Conservation (phyloP, 768 basidiomycete species). For the Tulasnella sp. region DNA sequence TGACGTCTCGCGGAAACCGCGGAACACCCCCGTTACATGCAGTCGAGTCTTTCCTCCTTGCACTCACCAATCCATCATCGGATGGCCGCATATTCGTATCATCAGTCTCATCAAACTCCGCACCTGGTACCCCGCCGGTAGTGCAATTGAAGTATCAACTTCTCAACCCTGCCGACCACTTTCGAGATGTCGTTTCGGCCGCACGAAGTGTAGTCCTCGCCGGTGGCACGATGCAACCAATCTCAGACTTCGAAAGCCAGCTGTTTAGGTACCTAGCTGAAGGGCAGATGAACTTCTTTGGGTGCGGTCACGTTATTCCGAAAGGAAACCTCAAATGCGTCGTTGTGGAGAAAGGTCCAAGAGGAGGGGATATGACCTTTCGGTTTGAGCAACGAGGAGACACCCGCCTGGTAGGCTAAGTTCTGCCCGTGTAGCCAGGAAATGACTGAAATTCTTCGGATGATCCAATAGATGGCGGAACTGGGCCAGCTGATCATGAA, state of each 20-base stretch:
- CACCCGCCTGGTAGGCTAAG: constrained; percentile 41
- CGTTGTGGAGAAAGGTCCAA: constrained; percentile 62
- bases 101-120: background rate
- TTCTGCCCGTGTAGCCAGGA: background rate
- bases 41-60: constrained; percentile 67
- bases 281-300: constrained; percentile 57
- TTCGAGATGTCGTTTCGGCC: constrained; percentile 68
- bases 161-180: constrained; percentile 81
- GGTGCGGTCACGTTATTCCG: constrained; percentile 89
- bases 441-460: background rate
- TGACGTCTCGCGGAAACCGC: background rate
- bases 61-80: constrained; percentile 67
- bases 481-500: constrained; percentile 79
- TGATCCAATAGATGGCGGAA: constrained; percentile 50
- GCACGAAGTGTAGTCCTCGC: constrained; percentile 83
- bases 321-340: constrained; percentile 62
- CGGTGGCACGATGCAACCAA: constrained; percentile 98
- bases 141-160: constrained; percentile 81
- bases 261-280: constrained; percentile 56
- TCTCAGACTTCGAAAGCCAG: constrained; percentile 75
- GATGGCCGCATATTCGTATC: constrained; percentile 26
- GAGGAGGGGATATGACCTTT: constrained; percentile 65
- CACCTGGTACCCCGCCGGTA: constrained; percentile 21
- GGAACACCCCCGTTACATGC: constrained; percentile 63
- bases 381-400: constrained; percentile 67